A percentile compares a stretch with the other conserved stretches of the same genome.
These are phyloP conservation scores for Falciphora oryzae DNA, from an alignment of 2,329 filamentous ascomycete genomes.

Conservation along the genomic window DNA sequence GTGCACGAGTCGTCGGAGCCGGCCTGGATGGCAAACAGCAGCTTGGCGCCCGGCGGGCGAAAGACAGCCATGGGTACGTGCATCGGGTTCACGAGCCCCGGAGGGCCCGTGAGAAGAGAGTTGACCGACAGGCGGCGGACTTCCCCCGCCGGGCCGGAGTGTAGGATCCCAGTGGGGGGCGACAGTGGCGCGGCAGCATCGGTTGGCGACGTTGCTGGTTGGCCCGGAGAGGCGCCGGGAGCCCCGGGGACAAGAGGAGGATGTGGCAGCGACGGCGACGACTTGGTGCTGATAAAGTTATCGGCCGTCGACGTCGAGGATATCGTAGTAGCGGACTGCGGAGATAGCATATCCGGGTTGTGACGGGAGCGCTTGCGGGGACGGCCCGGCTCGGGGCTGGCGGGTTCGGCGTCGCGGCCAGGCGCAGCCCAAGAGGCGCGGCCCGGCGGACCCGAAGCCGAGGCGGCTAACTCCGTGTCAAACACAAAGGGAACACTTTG, in stretches of 20 bases:
- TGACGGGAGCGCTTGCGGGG: neutral
- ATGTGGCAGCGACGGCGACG: neutral
- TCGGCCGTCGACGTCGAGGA: neutral
- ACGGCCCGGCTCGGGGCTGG: neutral
- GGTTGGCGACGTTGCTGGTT: neutral
- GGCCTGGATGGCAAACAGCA: constrained; percentile 4
- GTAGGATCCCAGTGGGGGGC: neutral
- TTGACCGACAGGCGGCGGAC: constrained; percentile 53
- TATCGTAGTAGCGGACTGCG: neutral
- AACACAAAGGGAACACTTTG: neutral
- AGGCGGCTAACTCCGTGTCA: neutral
- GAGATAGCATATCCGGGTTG: neutral
- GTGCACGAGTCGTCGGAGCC: constrained; percentile 6
- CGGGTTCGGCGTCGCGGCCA: neutral
- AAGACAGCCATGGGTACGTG: constrained; percentile 14
- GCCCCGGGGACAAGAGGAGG: neutral
- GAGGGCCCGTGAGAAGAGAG: constrained; percentile 53
- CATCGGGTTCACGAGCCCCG: constrained; percentile 20
- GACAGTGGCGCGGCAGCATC: neutral
- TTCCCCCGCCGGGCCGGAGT: neutral
- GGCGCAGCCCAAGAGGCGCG: neutral
- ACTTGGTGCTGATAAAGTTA: neutral
- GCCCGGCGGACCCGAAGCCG: neutral
- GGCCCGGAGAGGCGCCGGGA: neutral
- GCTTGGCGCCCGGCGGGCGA: neutral